Evolutionary conservation across 164 flowering plant genomes (phyloP).

Genomic region (Brasenia schreberi): DNA sequence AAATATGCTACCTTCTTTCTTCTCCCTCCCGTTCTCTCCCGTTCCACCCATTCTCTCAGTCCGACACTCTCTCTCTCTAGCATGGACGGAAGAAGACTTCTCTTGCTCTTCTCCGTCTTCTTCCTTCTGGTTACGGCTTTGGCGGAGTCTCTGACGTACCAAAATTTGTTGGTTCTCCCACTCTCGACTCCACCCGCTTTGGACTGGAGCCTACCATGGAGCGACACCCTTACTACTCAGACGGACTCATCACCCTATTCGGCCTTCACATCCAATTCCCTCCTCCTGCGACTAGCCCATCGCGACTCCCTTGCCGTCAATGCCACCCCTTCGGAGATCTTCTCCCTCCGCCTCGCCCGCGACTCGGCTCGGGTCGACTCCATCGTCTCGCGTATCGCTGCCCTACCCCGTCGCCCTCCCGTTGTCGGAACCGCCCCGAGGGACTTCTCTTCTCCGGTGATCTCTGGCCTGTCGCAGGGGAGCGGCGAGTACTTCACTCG

Average conservation of each 20-base stretch:
- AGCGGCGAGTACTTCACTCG: slow-evolving; percentile 95
- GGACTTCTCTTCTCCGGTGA: slow-evolving; percentile 29
- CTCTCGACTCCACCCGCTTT: slow-evolving; percentile 23
- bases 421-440: not conserved
- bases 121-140: slow-evolving; percentile 7
- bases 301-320: slow-evolving; percentile 24
- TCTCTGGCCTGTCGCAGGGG: slow-evolving; percentile 75
- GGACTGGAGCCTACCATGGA: slow-evolving; percentile 21
- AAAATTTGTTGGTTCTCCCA: slow-evolving; percentile 25
- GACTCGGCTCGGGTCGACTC: slow-evolving; percentile 38
- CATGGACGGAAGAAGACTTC: slow-evolving; percentile 2
- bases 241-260: slow-evolving; percentile 1
- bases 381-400: slow-evolving; percentile 9
- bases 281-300: slow-evolving; percentile 36
- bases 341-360: slow-evolving; percentile 43
- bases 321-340: slow-evolving; percentile 39
- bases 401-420: not conserved
- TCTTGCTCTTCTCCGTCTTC: slow-evolving; percentile 6
- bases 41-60: not conserved
- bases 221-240: slow-evolving; percentile 12
- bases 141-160: slow-evolving; percentile 16
- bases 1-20: too few relatives aligned
- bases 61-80: too few relatives aligned
- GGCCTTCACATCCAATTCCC: slow-evolving; percentile 5
- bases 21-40: not conserved